A percentile compares a stretch with the other conserved stretches of the same genome.
These are phyloP conservation scores for Draba incana DNA, from an alignment of 345 rosid genomes.

Conservation along the genomic window DNA sequence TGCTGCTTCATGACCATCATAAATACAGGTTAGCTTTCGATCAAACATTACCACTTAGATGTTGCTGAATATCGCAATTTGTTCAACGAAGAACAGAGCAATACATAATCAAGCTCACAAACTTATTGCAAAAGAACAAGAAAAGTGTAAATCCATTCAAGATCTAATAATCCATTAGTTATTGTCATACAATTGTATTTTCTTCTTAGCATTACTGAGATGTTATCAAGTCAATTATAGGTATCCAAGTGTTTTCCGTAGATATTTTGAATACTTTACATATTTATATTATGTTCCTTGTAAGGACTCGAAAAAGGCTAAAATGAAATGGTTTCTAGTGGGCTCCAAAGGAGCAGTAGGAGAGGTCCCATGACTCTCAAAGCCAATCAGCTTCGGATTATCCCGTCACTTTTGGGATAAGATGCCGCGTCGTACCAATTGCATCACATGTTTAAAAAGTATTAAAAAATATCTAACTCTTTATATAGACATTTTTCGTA, in stretches of 20 bases:
- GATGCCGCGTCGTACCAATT: conserved; percentile 40
- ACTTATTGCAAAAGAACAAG: too few relatives aligned
- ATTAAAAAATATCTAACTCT: background rate
- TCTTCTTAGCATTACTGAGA: background rate
- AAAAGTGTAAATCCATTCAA: background rate
- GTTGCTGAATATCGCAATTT: background rate
- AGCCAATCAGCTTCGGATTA: conserved; percentile 39
- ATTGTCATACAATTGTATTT: background rate
- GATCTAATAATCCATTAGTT: background rate
- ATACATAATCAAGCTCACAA: too few relatives aligned
- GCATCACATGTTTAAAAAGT: background rate
- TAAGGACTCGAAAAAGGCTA: background rate
- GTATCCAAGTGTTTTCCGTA: background rate
- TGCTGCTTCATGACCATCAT: conserved; percentile 2
- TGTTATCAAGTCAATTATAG: background rate
- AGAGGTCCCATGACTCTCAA: conserved; percentile 30
- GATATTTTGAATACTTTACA: conserved; percentile 23
- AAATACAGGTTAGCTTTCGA: conserved; percentile 13
- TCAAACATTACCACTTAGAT: conserved; percentile 1
- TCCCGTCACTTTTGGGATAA: conserved; percentile 42
- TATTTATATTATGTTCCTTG: background rate
- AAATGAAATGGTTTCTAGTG: conserved; percentile 23
- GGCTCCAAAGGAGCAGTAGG: conserved; percentile 36
- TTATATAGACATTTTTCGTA: conserved; percentile 5
- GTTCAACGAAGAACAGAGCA: background rate